phyloP scores from a whole-genome alignment of 768 basidiomycete genomes.

The Mycena vitilis region DNA sequence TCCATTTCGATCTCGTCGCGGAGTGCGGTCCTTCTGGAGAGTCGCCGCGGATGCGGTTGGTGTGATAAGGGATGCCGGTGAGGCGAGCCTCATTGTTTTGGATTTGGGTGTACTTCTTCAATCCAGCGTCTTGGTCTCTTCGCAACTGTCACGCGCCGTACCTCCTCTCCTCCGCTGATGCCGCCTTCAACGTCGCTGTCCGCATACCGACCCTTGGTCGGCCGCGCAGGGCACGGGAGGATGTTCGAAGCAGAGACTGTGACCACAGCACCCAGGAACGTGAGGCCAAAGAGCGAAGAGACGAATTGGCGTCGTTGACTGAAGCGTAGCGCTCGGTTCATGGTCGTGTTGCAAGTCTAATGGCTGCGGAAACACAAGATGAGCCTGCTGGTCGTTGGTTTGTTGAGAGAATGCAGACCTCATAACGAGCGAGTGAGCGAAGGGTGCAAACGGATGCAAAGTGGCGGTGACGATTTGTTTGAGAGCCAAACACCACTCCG shows the following conservation, averaged over 20 bases:
- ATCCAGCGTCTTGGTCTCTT: slow-evolving; percentile 85
- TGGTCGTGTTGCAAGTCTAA: slow-evolving; percentile 29
- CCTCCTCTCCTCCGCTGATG: slow-evolving; percentile 39
- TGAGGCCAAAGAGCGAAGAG: slow-evolving; percentile 83
- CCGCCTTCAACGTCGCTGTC: slow-evolving; percentile 55
- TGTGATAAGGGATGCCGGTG: background rate
- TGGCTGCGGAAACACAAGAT: slow-evolving; percentile 4
- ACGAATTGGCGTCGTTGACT: slow-evolving; percentile 79
- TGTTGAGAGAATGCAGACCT: slow-evolving; percentile 3
- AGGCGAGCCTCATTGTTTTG: slow-evolving; percentile 36
- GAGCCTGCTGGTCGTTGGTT: background rate
- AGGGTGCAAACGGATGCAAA: background rate
- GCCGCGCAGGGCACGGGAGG: slow-evolving; percentile 83
- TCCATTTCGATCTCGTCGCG: slow-evolving; percentile 29
- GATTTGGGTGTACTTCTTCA: slow-evolving; percentile 69
- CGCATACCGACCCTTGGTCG: slow-evolving; percentile 66
- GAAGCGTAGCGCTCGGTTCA: slow-evolving; percentile 67
- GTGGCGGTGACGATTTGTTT: slow-evolving; percentile 9
- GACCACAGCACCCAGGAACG: slow-evolving; percentile 80
- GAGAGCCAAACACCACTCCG: slow-evolving; percentile 5
- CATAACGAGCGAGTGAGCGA: background rate
- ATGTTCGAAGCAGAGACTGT: slow-evolving; percentile 86
- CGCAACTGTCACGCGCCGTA: slow-evolving; percentile 58
- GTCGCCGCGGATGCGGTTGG: background rate
- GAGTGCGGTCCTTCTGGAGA: background rate